A percentile compares a stretch with the other conserved stretches of the same genome.
phyloP scores from a whole-genome alignment of 2,329 filamentous ascomycete genomes.

The Aspergillus fischeri region DNA sequence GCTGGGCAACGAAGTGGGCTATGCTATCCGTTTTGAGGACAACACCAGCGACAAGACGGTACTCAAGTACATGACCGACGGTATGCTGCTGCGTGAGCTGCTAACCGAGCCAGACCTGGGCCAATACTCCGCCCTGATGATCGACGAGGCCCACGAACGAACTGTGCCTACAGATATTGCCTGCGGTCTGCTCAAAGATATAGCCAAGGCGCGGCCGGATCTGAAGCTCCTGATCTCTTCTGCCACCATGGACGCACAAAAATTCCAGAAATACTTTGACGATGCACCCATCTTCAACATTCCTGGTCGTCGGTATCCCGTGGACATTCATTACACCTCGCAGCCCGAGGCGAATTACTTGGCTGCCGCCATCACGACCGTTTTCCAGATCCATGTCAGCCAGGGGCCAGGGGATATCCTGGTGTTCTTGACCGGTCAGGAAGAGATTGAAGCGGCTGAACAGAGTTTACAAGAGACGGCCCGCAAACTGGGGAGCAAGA shows the following conservation, averaged over 20 bases:
- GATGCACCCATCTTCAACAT: constrained; percentile 93
- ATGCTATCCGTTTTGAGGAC: constrained; percentile 92
- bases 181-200: constrained; percentile 81
- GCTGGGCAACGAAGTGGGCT: constrained; percentile 87
- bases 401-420: constrained; percentile 84
- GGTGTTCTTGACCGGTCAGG: constrained; percentile 91
- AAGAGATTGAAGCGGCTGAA: constrained; percentile 89
- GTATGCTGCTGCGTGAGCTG: constrained; percentile 86
- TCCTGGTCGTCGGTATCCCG: constrained; percentile 80
- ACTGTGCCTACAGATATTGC: constrained; percentile 89
- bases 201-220: constrained; percentile 76
- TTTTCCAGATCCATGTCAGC: constrained; percentile 90
- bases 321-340: constrained; percentile 86
- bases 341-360: constrained; percentile 93
- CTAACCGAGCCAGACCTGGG: constrained; percentile 81
- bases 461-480: constrained; percentile 80
- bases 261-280: constrained; percentile 89
- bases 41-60: constrained; percentile 86
- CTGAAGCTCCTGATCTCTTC: constrained; percentile 89
- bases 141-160: constrained; percentile 95
- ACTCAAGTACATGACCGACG: constrained; percentile 95
- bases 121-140: constrained; percentile 84
- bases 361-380: constrained; percentile 82
- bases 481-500: constrained; percentile 76
- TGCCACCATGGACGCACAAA: constrained; percentile 89